Evolutionary conservation across 2,329 filamentous ascomycete genomes (phyloP), one percentile per base, ranked within the genome.

Genomic region (Hymenoscyphus occultus): DNA sequence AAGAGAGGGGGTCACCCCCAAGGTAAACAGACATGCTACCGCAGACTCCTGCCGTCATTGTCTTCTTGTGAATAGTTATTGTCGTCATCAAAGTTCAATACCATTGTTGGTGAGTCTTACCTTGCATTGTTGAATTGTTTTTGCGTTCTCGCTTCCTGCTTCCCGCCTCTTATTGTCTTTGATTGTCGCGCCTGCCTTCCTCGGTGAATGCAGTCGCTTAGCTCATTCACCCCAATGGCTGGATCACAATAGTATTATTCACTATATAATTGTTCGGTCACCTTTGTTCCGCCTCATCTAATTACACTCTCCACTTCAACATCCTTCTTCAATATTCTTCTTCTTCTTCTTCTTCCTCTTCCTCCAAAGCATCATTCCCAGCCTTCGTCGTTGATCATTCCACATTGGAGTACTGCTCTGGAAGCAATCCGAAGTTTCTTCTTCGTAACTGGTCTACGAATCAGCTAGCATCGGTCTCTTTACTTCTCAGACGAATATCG

Each of bases 91-190:
- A 62, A 61, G 42, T 40, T 61, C 61, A 45, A 39, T 40, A 31
- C 60, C 48, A 56, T 60, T 65, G 60, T 59, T 59, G 67, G 69
- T 70, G 62, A 70, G 69, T 71, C 42, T 39, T 14, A 2, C 39
- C 40, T 28, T 42, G 16, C 16, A 48, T 59, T 58, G 56, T 54
- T 45, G 40, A 40, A 13, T 32, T 22, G 22, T 62, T 51, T 19
- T 56, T 22, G n/a, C 31, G 57, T 39, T 59, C n/a, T 42, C 57
- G 32, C 19, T 59, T 57, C 13, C 6, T 3, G 5, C 28, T 57
- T 28, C 31, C 39, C 39, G 54, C 32, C 28, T 57, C 31, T 12
- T 31, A 57, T 31, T 57, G 54, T 57, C 54, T 32, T 28, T 32
- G 22, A 35, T 28, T 10, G 14, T 56, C 32, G 54, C 28, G 54